Evolutionary conservation across 1,284 basidiomycete genomes (phyloP).

Genomic region (Lentinus polychrous): DNA sequence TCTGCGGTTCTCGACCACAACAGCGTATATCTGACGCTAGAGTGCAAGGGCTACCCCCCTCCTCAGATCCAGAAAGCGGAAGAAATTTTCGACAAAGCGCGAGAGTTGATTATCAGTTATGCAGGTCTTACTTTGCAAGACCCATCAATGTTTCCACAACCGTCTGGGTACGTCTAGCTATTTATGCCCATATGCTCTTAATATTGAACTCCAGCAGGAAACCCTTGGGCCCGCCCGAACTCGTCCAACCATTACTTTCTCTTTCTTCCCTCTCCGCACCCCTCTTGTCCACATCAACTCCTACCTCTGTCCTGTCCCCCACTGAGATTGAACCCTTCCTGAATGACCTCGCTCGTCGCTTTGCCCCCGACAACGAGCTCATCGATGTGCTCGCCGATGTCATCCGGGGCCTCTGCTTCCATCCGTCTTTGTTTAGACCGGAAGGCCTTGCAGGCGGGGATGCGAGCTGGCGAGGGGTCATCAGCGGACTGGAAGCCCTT

Average conservation of each 20-base stretch:
- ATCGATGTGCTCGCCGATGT: constrained; percentile 43
- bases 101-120: constrained; percentile 84
- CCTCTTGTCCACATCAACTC: constrained; percentile 41
- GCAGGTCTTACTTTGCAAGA: constrained; percentile 87
- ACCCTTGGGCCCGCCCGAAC: constrained; percentile 67
- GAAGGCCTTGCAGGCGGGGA: constrained; percentile 67
- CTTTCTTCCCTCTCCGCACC: constrained; percentile 59
- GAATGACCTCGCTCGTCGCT: constrained; percentile 63
- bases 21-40: no score
- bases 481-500: constrained; percentile 77
- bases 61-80: constrained; percentile 58
- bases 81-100: constrained; percentile 62
- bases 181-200: neutral
- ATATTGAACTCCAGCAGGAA: constrained; percentile 36
- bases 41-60: constrained; percentile 49
- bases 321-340: constrained; percentile 67
- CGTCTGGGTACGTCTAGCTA: constrained; percentile 47
- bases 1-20: neutral
- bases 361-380: constrained; percentile 43
- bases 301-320: constrained; percentile 34
- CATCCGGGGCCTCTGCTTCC: constrained; percentile 50
- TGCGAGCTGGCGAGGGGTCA: constrained; percentile 79
- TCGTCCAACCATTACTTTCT: constrained; percentile 71
- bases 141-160: constrained; percentile 92
- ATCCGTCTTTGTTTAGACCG: constrained; percentile 51